phyloP scores from a whole-genome alignment of 2,329 filamentous ascomycete species.

The Trichophyton mentagrophytes region DNA sequence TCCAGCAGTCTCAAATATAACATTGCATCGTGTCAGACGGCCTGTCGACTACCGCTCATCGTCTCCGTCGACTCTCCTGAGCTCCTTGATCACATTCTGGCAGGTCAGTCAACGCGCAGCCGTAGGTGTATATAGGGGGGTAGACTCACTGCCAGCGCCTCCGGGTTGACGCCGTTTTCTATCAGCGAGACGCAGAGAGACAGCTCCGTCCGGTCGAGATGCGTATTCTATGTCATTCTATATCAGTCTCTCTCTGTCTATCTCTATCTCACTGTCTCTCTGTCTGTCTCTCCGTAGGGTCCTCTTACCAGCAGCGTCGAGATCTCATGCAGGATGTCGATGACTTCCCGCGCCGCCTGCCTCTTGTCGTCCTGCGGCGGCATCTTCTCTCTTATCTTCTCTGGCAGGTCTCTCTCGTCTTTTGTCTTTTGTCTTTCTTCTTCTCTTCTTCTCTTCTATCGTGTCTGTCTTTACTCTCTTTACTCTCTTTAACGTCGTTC shows the following conservation, averaged over 20 bases:
- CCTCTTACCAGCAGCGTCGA: conserved; percentile 32
- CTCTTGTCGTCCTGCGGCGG: conserved; percentile 35
- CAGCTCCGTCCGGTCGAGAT: conserved; percentile 77
- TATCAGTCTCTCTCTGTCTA: neutral
- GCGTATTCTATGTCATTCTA: conserved; percentile 58
- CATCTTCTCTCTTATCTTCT: conserved; percentile 18
- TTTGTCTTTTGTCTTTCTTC: neutral
- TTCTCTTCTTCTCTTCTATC: neutral
- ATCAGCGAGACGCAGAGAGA: conserved; percentile 95
- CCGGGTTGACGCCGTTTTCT: conserved; percentile 92
- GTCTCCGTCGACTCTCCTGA: conserved; percentile 14
- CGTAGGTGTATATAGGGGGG: neutral
- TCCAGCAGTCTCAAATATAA: neutral
- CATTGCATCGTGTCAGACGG: neutral
- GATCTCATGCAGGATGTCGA: conserved; percentile 40
- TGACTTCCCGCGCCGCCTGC: conserved; percentile 38
- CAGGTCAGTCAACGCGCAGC: neutral
- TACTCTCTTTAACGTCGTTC: too few relatives aligned
- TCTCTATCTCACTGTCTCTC: too few relatives aligned
- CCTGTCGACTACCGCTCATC: neutral
- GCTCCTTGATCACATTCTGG: conserved; percentile 36
- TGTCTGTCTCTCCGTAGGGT: too few relatives aligned
- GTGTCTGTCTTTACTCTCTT: neutral
- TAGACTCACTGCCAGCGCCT: conserved; percentile 66
- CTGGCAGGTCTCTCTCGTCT: neutral